Evolutionary conservation across 768 basidiomycete species (phyloP).

Genomic region (Trametes maxima): DNA sequence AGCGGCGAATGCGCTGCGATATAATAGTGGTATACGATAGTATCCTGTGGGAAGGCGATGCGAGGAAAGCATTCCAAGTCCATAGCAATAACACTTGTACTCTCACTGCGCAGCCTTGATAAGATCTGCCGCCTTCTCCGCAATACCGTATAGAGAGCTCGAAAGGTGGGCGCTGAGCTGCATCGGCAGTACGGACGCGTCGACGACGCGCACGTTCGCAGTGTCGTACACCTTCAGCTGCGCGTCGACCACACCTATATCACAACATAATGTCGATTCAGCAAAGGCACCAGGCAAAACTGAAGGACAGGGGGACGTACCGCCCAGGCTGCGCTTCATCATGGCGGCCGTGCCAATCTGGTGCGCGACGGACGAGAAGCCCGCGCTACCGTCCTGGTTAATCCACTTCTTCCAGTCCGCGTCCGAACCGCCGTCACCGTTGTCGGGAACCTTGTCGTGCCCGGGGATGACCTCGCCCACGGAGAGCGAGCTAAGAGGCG

Average conservation of each 20-base stretch:
- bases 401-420: slow-evolving; percentile 52
- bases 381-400: slow-evolving; percentile 25
- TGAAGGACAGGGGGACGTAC: slow-evolving; percentile 14
- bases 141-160: slow-evolving; percentile 40
- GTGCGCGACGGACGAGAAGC: slow-evolving; percentile 50
- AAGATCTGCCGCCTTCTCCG: slow-evolving; percentile 36
- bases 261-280: slow-evolving; percentile 33
- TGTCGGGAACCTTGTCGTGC: slow-evolving; percentile 44
- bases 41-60: no score
- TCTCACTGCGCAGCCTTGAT: slow-evolving; percentile 40
- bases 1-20: no score
- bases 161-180: slow-evolving; percentile 50
- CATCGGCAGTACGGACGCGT: slow-evolving; percentile 57
- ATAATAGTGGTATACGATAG: no score
- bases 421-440: slow-evolving; percentile 43
- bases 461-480: slow-evolving; percentile 49
- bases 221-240: slow-evolving; percentile 54
- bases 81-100: no score
- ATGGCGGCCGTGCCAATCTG: slow-evolving; percentile 48
- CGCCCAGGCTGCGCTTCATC: slow-evolving; percentile 36
- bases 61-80: no score
- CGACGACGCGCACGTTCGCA: slow-evolving; percentile 56
- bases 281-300: neutral
- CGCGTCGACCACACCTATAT: slow-evolving; percentile 52
- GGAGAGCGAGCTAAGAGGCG: slow-evolving; percentile 37